Evolutionary conservation across 2,329 filamentous ascomycete species (phyloP), one percentile per base, ranked within the genome.

Genomic region (Zopfia rhizophila): DNA sequence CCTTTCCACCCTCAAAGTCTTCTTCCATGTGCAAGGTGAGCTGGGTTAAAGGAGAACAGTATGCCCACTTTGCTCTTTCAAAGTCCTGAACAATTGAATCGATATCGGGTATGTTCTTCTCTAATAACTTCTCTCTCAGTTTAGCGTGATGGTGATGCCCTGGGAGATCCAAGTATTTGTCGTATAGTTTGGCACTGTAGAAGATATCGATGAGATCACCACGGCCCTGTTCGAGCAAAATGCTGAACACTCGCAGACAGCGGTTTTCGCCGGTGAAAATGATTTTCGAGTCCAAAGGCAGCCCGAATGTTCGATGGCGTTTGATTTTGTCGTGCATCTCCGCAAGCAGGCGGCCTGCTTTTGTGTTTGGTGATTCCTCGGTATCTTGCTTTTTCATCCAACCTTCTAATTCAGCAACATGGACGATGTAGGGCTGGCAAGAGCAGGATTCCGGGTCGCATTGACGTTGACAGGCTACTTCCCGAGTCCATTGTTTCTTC

Each of bases 211-310:
- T 51, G 11, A 63, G 51, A 3, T 60, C 17, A 5, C 61, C 63
- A 7, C 16, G 24, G 7, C 29, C 48, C 7, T 52, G 46, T 5
- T 48, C 31, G 5, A 65, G 52, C 3, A 67, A 46, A 5, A 60
- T 58, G 35, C 61, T 48, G 41, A 68, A 66, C 6, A 68, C 60
- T n/a, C 43, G 23, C 36, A 51, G 51, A 37, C 51, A 60, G 14
- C 42, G 29, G 13, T 49, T 16, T 1, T 45, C 18, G 4, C 37
- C 22, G 36, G 23, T 22, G 22, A 51, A 29, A 4, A 46, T 25
- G 3, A 31, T 35, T 3, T 48, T 38, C 18, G 38, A 45, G 13
- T 45, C 22, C 18, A 51, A 18, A 3, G 35, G 46, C 21, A 47
- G 31, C 10, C 7, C 29, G 19, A 16, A 24, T 10, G 19, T 12